Percentiles rank a stretch among this genome's conserved stretches.
These are phyloP conservation scores for Polygonum maritimum DNA, from an alignment of 148 eudicot genomes.

Conservation along the genomic window DNA sequence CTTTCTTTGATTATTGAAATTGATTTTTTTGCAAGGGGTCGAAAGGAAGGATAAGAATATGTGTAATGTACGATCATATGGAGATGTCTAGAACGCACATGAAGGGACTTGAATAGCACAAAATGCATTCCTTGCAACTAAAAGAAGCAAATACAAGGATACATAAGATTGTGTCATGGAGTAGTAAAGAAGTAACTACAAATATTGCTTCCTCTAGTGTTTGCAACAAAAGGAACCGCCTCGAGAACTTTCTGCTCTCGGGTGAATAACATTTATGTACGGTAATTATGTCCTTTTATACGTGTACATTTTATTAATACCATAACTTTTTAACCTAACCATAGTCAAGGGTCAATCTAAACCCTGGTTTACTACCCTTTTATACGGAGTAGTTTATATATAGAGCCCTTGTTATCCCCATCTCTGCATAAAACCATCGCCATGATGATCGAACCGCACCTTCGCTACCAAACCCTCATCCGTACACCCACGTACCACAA, in stretches of 20 bases:
- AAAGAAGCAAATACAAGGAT: constrained; percentile 3
- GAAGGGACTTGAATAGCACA: background rate
- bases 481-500: background rate
- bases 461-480: background rate
- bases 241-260: background rate
- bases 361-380: background rate
- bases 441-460: constrained; percentile 8
- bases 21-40: no score
- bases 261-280: background rate
- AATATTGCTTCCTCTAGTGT: background rate
- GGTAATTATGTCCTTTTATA: background rate
- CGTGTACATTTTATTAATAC: background rate
- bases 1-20: no score
- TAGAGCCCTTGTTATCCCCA: background rate
- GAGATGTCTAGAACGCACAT: background rate
- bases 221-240: background rate
- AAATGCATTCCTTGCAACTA: background rate
- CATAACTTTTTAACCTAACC: background rate
- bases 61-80: background rate
- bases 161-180: background rate
- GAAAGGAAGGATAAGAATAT: no score
- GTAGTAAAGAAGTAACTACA: background rate
- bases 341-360: background rate
- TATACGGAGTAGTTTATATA: background rate
- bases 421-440: background rate